These are phyloP conservation scores for Cercophora sp. DNA, from an alignment of 495 filamentous ascomycete species.

Conservation along the genomic window DNA sequence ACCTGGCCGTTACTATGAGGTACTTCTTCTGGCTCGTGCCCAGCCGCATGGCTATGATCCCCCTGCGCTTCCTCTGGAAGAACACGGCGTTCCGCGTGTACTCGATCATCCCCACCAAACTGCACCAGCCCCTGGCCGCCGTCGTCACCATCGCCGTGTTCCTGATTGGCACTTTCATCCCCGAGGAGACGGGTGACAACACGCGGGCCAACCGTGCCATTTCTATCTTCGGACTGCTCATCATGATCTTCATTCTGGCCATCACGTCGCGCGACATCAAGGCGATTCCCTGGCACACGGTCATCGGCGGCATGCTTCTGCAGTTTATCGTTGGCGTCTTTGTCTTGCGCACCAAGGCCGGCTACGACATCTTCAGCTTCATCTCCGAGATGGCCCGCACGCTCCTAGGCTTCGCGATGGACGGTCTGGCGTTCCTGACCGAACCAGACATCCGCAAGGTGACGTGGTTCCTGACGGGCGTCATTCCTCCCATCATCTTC, in stretches of 20 bases:
- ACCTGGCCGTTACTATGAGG: conserved; percentile 68
- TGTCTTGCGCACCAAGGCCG: conserved; percentile 72
- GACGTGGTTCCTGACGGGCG: conserved; percentile 65
- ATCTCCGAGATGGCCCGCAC: conserved; percentile 64
- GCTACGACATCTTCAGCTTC: conserved; percentile 84
- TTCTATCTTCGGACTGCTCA: conserved; percentile 72
- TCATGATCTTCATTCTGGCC: conserved; percentile 65
- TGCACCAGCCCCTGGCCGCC: conserved; percentile 57
- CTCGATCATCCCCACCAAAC: conserved; percentile 55
- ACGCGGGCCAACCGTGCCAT: conserved; percentile 73
- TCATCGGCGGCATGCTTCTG: conserved; percentile 77
- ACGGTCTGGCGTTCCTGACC: conserved; percentile 72
- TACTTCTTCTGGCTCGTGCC: conserved; percentile 71
- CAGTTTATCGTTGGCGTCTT: conserved; percentile 89
- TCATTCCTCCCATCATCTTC: conserved; percentile 85
- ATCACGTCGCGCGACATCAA: conserved; percentile 66
- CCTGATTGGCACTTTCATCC: conserved; percentile 69
- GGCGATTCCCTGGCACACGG: conserved; percentile 77
- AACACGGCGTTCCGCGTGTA: conserved; percentile 53
- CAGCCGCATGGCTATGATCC: conserved; percentile 57
- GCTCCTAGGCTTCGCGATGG: conserved; percentile 65
- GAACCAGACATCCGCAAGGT: conserved; percentile 34
- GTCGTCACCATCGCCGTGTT: conserved; percentile 62
- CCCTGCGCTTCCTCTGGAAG: conserved; percentile 63
- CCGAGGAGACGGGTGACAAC: conserved; percentile 66